Conservation (phyloP, 2,329 filamentous ascomycete species). For the Mariannaea elegans region DNA sequence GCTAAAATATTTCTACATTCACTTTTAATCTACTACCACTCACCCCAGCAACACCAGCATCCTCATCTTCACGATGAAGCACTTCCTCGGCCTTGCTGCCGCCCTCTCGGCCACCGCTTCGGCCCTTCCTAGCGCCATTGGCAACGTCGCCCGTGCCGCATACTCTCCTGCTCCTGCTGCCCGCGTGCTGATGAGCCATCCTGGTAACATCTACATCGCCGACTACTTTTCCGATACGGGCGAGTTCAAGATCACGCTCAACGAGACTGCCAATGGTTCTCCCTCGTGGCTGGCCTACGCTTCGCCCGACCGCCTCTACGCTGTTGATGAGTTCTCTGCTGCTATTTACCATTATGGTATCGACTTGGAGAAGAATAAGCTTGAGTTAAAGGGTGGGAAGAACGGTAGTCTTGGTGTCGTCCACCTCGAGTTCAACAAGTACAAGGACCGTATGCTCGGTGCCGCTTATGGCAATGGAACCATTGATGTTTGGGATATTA, state of each 20-base stretch:
- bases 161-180: slow-evolving; percentile 24
- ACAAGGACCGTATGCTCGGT: slow-evolving; percentile 56
- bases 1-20: not conserved
- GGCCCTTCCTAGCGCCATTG: slow-evolving; percentile 27
- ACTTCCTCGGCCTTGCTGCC: slow-evolving; percentile 33
- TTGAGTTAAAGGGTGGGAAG: slow-evolving; percentile 41
- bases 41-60: not conserved
- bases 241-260: slow-evolving; percentile 48
- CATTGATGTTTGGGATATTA: slow-evolving; percentile 57
- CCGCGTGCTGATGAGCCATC: slow-evolving; percentile 52
- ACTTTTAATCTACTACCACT: not conserved
- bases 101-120: slow-evolving; percentile 28
- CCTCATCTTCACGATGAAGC: slow-evolving; percentile 30
- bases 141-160: slow-evolving; percentile 19
- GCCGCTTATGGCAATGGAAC: slow-evolving; percentile 52
- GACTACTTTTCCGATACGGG: slow-evolving; percentile 42
- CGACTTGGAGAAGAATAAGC: slow-evolving; percentile 43
- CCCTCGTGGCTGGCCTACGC: slow-evolving; percentile 59
- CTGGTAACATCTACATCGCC: slow-evolving; percentile 51
- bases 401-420: slow-evolving; percentile 55
- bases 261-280: slow-evolving; percentile 45
- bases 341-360: slow-evolving; percentile 52
- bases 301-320: slow-evolving; percentile 52
- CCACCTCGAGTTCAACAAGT: slow-evolving; percentile 56
- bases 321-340: slow-evolving; percentile 57